Conservation (phyloP, 176 grass and related monocot species). For the Avena eriantha region DNA sequence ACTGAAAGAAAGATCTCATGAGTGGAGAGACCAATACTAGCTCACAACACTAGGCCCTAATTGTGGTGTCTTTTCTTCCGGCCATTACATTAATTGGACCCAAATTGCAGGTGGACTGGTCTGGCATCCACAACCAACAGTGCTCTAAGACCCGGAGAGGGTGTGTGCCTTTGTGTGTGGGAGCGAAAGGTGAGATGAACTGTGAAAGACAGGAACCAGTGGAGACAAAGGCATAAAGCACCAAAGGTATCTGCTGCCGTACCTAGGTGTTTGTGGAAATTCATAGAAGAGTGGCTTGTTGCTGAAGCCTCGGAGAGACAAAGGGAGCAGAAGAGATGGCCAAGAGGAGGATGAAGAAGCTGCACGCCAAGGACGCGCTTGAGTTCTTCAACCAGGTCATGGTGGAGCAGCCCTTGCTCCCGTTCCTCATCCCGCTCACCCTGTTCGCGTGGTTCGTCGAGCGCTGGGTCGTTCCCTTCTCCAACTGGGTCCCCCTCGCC, state of each 20-base stretch:
- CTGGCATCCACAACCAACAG: constrained; percentile 43
- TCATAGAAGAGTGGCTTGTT: not conserved
- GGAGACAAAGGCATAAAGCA: constrained; percentile 43
- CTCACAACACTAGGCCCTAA: not conserved
- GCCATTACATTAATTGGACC: constrained; percentile 51
- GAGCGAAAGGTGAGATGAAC: constrained; percentile 3
- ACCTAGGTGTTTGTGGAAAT: not conserved
- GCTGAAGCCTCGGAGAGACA: constrained; percentile 36
- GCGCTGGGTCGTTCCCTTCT: constrained; percentile 97
- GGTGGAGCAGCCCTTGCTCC: constrained; percentile 81
- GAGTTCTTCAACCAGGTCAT: constrained; percentile 89
- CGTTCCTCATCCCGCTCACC: constrained; percentile 78
- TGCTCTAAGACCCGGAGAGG: not conserved
- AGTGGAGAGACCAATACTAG: not conserved
- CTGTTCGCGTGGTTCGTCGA: constrained; percentile 89
- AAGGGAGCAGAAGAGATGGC: constrained; percentile 49
- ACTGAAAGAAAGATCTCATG: constrained; percentile 24
- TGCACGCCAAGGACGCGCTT: constrained; percentile 67
- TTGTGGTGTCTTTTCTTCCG: constrained; percentile 43
- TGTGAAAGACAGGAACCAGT: constrained; percentile 25
- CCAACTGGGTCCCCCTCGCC: constrained; percentile 85
- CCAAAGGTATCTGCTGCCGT: constrained; percentile 15
- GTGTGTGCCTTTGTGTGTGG: not conserved
- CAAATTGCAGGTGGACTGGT: constrained; percentile 46
- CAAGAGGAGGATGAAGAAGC: constrained; percentile 65